These are phyloP conservation scores for Lycium ferocissimum DNA, from an alignment of 257 asterid species.

Conservation along the genomic window DNA sequence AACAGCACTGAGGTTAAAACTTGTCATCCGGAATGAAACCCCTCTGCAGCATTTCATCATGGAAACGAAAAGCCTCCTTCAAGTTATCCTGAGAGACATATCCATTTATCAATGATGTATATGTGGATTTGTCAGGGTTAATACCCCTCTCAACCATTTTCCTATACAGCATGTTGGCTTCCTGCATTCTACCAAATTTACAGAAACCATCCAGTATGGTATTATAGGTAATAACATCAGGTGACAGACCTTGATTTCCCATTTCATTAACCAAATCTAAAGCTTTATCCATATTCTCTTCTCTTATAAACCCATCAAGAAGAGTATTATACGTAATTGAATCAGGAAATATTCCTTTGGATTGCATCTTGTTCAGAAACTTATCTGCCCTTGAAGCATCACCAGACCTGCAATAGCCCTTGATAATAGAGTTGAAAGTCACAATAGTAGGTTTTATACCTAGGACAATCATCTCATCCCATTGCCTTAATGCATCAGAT, in stretches of 20 bases:
- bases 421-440: slow-evolving; percentile 68
- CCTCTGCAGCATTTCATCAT: slow-evolving; percentile 72
- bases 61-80: slow-evolving; percentile 71
- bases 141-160: slow-evolving; percentile 59
- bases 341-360: slow-evolving; percentile 59
- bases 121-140: slow-evolving; percentile 60
- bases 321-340: slow-evolving; percentile 65
- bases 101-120: slow-evolving; percentile 65
- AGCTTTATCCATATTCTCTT: slow-evolving; percentile 60
- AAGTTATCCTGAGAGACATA: slow-evolving; percentile 61
- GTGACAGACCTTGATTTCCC: slow-evolving; percentile 58
- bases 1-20: slow-evolving; percentile 47
- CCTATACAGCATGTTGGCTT: slow-evolving; percentile 52
- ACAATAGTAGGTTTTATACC: slow-evolving; percentile 60
- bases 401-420: slow-evolving; percentile 73
- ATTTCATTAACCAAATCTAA: slow-evolving; percentile 56
- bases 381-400: slow-evolving; percentile 53
- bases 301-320: slow-evolving; percentile 69
- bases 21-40: slow-evolving; percentile 82
- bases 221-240: slow-evolving; percentile 64
- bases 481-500: slow-evolving; percentile 58
- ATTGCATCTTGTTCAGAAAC: slow-evolving; percentile 60
- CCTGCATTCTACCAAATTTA: slow-evolving; percentile 70
- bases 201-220: slow-evolving; percentile 63
- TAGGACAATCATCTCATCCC: slow-evolving; percentile 73